phyloP scores from a whole-genome alignment of 805 yeast genomes.

The Yarrowia alimentaria region DNA sequence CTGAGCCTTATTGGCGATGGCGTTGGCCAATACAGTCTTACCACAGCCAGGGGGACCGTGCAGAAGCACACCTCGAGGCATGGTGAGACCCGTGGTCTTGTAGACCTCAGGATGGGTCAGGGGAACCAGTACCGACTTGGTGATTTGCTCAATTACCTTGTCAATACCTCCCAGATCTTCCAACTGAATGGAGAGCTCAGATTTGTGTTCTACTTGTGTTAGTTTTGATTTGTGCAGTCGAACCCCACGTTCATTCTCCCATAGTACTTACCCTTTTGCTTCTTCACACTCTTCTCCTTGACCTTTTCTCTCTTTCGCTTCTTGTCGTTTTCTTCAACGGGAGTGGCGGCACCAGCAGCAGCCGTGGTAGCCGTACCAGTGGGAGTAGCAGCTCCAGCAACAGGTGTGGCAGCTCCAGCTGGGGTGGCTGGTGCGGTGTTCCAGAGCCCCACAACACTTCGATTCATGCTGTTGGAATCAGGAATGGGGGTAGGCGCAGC shows the following conservation, averaged over 20 bases:
- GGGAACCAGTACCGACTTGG: conserved; percentile 91
- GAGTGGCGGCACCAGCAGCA: conserved; percentile 27
- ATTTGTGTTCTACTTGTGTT: conserved; percentile 46
- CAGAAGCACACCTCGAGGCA: conserved; percentile 88
- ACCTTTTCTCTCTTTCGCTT: conserved; percentile 29
- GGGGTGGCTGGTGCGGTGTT: conserved; percentile 35
- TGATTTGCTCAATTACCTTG: conserved; percentile 74
- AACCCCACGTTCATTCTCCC: conserved; percentile 5
- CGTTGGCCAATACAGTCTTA: conserved; percentile 93
- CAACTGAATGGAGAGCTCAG: conserved; percentile 58
- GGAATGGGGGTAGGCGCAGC: conserved; percentile 9
- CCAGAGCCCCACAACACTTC: conserved; percentile 75
- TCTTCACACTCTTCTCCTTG: conserved; percentile 27
- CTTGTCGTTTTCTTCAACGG: conserved; percentile 19
- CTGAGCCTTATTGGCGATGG: conserved; percentile 89
- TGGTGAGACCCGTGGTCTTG: conserved; percentile 82
- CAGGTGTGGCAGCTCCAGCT: no score
- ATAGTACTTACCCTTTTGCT: conserved; percentile 31
- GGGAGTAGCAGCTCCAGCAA: conserved; percentile 29
- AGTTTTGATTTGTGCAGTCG: not conserved
- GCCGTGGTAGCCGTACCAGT: no score
- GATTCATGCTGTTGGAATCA: conserved; percentile 51
- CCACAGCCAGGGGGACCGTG: conserved; percentile 99
- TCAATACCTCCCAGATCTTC: conserved; percentile 88
- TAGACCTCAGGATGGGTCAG: conserved; percentile 92